phyloP scores from a whole-genome alignment of 768 basidiomycete genomes.

The Piloderma croceum region DNA sequence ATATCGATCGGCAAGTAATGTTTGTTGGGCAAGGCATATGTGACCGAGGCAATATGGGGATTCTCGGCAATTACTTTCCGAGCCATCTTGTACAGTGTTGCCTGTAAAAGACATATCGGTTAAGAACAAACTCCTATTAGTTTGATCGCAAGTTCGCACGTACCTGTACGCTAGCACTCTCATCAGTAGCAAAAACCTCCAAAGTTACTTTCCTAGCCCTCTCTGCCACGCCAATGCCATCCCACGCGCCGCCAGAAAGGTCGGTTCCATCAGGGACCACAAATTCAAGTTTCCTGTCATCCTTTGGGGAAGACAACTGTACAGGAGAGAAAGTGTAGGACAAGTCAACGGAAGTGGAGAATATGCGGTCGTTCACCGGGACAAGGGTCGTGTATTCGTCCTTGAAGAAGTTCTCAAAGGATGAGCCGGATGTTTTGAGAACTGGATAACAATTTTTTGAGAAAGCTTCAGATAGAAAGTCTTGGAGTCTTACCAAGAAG shows the following conservation, averaged over 20 bases:
- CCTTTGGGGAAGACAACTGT: slow-evolving; percentile 39
- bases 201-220: slow-evolving; percentile 62
- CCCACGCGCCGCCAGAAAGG: slow-evolving; percentile 52
- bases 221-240: slow-evolving; percentile 45
- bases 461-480: not conserved
- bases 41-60: slow-evolving; percentile 48
- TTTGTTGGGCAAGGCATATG: slow-evolving; percentile 85
- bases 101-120: slow-evolving; percentile 40
- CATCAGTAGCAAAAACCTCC: slow-evolving; percentile 78
- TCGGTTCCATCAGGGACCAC: slow-evolving; percentile 30
- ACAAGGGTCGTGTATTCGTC: slow-evolving; percentile 88
- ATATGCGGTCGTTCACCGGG: slow-evolving; percentile 82
- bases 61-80: slow-evolving; percentile 67
- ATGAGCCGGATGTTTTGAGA: slow-evolving; percentile 84
- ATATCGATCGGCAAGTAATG: slow-evolving; percentile 91
- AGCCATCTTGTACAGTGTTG: slow-evolving; percentile 88
- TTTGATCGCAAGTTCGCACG: slow-evolving; percentile 22
- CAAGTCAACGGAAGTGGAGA: slow-evolving; percentile 84
- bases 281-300: slow-evolving; percentile 51
- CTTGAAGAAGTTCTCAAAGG: slow-evolving; percentile 72
- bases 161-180: slow-evolving; percentile 91
- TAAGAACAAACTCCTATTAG: not conserved
- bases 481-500: slow-evolving; percentile 53
- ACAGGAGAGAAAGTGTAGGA: slow-evolving; percentile 56
- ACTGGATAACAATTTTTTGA: slow-evolving; percentile 38